Evolutionary conservation across 2,329 filamentous ascomycete species (phyloP).

Genomic region (Knufia fluminis): DNA sequence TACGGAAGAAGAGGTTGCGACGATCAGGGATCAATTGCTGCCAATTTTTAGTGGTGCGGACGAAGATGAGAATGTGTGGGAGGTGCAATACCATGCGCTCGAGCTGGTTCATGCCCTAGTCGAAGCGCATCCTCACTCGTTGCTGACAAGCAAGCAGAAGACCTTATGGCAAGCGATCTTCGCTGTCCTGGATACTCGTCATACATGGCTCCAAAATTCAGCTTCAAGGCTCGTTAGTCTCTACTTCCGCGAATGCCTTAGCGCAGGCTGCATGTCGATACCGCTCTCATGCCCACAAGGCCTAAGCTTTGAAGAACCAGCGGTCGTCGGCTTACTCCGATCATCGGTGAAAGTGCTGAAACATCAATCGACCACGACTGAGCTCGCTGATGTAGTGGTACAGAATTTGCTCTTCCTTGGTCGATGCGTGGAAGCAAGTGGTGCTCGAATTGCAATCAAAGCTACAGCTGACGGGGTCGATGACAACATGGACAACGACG

Average conservation of each 20-base stretch:
- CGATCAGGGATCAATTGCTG: conserved; percentile 12
- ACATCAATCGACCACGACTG: conserved; percentile 56
- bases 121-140: conserved; percentile 53
- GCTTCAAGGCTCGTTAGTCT: conserved; percentile 63
- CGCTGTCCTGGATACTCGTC: conserved; percentile 60
- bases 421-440: conserved; percentile 52
- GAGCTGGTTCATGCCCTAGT: conserved; percentile 60
- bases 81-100: conserved; percentile 65
- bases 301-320: conserved; percentile 54
- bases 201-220: conserved; percentile 66
- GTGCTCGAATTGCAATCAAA: conserved; percentile 38
- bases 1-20: conserved; percentile 39
- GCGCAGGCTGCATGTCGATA: conserved; percentile 46
- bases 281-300: conserved; percentile 63
- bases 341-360: conserved; percentile 52
- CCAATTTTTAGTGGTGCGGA: conserved; percentile 4
- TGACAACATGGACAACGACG: conserved; percentile 29
- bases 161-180: conserved; percentile 64
- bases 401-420: conserved; percentile 79
- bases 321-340: conserved; percentile 52
- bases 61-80: conserved; percentile 48
- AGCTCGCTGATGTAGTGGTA: conserved; percentile 67
- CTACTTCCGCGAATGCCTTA: conserved; percentile 69
- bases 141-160: conserved; percentile 52
- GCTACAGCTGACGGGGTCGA: conserved; percentile 34